Base-by-base conservation (phyloP, 495 filamentous ascomycete genomes). In the Tuber aestivum region DNA sequence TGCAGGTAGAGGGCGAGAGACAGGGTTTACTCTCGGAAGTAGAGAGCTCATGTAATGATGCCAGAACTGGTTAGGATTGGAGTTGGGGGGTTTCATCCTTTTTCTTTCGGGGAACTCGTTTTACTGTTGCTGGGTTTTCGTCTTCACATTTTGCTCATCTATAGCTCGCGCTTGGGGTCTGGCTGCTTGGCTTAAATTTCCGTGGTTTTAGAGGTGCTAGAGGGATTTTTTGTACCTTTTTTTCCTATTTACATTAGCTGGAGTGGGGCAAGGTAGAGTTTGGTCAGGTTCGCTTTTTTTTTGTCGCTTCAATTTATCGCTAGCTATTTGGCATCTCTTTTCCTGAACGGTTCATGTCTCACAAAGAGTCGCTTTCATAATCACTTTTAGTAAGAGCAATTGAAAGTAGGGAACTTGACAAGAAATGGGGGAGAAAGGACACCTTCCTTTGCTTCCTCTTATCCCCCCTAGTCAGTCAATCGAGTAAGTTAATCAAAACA, bases 21-120 rank as follows among this genome's bases (percentile, higher is more conserved):
- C 72, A 79, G 16, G 38, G 56, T 50, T 41, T 79, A n/a, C 73
- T 79, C 35, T 70, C 72, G n/a, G 45, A 73, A n/a, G 65, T 73
- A 50, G 77, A 73, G 21, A 71, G 69, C 23, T 75, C 69, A 61
- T 75, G 72, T 65, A 74, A 27, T 70, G 70, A 41, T 41, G 68
- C 44, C 69, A 50, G 78, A 72, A 44, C 48, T 7, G 23, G 41
- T 70, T 70, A 75, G 70, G 76, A 27, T 76, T 35, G 72, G 73
- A 72, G 75, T 70, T 68, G 72, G 44, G 44, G 72, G 16, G 0
- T 65, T 65, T 65, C 32, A 3, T 65, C 6, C 35, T n/a, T 35
- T 65, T 35, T 65, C 56, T 65, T 65, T 65, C 56, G 2, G 50
- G 3, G 56, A 27, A 65, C 20, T 65, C 27, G 32, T 35, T 65